Evolutionary conservation across 345 rosid species (phyloP).

Genomic region (Rhizophora mangle): DNA sequence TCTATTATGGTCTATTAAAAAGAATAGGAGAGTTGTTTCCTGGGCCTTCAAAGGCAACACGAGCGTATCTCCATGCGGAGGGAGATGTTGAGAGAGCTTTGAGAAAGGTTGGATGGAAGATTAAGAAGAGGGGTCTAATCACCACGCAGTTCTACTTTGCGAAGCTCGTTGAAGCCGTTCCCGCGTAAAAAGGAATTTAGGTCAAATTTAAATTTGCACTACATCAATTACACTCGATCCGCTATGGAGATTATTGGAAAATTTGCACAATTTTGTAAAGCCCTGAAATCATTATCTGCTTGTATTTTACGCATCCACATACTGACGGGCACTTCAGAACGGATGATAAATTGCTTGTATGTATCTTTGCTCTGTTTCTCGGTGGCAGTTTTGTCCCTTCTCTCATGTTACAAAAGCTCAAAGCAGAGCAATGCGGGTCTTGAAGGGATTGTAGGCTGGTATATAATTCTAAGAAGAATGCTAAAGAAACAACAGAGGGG

Average conservation of each 20-base stretch:
- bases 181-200: constrained; percentile 33
- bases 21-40: constrained; percentile 92
- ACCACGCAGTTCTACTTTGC: constrained; percentile 86
- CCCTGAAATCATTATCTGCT: constrained; percentile 5
- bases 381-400: too few species aligned
- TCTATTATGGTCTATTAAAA: constrained; percentile 74
- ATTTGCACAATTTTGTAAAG: constrained; percentile 12
- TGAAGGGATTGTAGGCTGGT: too few species aligned
- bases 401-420: too few species aligned
- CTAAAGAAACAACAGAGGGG: too few species aligned
- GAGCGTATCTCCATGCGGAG: constrained; percentile 88
- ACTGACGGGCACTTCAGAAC: too few species aligned
- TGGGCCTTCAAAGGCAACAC: constrained; percentile 94
- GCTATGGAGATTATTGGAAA: constrained; percentile 1
- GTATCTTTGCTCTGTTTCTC: constrained; percentile 11
- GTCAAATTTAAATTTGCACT: constrained; percentile 19
- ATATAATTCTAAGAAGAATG: too few species aligned
- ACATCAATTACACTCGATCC: neutral
- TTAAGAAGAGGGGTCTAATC: constrained; percentile 67
- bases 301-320: neutral
- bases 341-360: constrained; percentile 5
- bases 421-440: too few species aligned
- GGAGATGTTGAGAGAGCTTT: constrained; percentile 84
- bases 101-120: constrained; percentile 86
- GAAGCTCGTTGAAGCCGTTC: constrained; percentile 79